Percentiles rank a stretch among this genome's conserved stretches.
Conservation (phyloP, 78 protist genomes). For the Chrysochromulina tobinii region DNA sequence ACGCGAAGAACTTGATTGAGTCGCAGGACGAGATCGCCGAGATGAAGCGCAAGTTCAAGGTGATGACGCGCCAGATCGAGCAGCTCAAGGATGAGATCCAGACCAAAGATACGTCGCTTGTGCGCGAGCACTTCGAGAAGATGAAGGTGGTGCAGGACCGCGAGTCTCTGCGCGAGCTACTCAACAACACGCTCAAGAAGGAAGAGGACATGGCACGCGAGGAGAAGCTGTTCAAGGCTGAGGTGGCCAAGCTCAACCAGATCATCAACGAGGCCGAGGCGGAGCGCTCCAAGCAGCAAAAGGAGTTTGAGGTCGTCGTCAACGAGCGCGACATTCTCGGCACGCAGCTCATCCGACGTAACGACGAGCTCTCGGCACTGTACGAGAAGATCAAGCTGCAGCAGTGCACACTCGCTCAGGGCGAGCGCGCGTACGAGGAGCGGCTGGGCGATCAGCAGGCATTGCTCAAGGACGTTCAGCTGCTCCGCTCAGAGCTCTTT, state of each 20-base stretch:
- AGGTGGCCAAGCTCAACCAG: slow-evolving; percentile 24
- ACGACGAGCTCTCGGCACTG: slow-evolving; percentile 89
- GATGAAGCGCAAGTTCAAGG: slow-evolving; percentile 73
- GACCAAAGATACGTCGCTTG: slow-evolving; percentile 20
- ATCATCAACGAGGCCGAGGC: slow-evolving; percentile 76
- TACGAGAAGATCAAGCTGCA: slow-evolving; percentile 89
- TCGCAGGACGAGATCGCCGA: slow-evolving; percentile 75
- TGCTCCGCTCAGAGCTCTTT: slow-evolving; percentile 41
- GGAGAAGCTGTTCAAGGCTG: neutral
- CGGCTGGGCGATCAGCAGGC: slow-evolving; percentile 71
- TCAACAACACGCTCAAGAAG: neutral
- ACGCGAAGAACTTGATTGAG: slow-evolving; percentile 81
- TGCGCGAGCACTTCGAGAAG: slow-evolving; percentile 27
- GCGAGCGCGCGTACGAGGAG: slow-evolving; percentile 80
- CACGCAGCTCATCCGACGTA: slow-evolving; percentile 85
- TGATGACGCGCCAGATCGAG: slow-evolving; percentile 80
- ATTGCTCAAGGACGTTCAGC: slow-evolving; percentile 47
- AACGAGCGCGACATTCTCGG: slow-evolving; percentile 88
- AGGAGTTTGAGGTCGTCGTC: slow-evolving; percentile 71
- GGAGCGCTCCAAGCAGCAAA: slow-evolving; percentile 68
- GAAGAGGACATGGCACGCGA: neutral
- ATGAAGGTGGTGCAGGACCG: slow-evolving; percentile 29
- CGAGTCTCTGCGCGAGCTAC: neutral
- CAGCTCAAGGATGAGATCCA: slow-evolving; percentile 83
- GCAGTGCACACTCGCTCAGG: slow-evolving; percentile 80